A percentile compares a stretch with the other conserved stretches of the same genome.
These are phyloP conservation scores for Eucalyptus decipiens DNA, from an alignment of 345 rosid species.

Conservation along the genomic window DNA sequence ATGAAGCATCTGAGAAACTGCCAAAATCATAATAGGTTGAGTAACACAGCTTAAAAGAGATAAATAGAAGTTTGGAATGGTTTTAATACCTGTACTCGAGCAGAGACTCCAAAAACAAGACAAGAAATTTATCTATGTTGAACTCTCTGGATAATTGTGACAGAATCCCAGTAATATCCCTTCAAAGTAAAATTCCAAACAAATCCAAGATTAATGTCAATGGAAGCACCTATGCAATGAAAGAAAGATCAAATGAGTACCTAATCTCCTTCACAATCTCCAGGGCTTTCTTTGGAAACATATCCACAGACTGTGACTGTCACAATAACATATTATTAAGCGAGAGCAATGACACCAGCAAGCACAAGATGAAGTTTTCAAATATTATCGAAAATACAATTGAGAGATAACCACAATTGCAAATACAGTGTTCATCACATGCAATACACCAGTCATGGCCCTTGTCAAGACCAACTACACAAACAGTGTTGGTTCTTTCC, in stretches of 20 bases:
- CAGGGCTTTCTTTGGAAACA: conserved; percentile 62
- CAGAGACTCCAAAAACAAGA: conserved; percentile 47
- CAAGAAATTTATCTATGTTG: conserved; percentile 63
- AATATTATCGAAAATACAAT: background rate
- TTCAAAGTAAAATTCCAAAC: conserved; percentile 8
- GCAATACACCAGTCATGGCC: background rate
- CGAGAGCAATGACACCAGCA: background rate
- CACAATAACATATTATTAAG: background rate
- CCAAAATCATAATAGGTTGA: background rate
- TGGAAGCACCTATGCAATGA: background rate
- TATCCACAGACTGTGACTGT: conserved; percentile 57
- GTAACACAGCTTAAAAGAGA: background rate
- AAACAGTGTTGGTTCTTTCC: background rate
- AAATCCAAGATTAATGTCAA: background rate
- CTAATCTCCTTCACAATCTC: conserved; percentile 59
- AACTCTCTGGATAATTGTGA: conserved; percentile 58
- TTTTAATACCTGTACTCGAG: conserved; percentile 49
- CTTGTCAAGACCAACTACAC: background rate
- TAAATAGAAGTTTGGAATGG: background rate
- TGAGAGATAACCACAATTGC: background rate
- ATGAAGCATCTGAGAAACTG: conserved; percentile 63
- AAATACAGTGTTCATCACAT: background rate
- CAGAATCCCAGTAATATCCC: conserved; percentile 59
- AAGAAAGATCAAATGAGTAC: conserved; percentile 9
- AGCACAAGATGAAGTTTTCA: background rate